Base-by-base conservation (phyloP, 345 rosid species). In the Arabidopsis arenosa region DNA sequence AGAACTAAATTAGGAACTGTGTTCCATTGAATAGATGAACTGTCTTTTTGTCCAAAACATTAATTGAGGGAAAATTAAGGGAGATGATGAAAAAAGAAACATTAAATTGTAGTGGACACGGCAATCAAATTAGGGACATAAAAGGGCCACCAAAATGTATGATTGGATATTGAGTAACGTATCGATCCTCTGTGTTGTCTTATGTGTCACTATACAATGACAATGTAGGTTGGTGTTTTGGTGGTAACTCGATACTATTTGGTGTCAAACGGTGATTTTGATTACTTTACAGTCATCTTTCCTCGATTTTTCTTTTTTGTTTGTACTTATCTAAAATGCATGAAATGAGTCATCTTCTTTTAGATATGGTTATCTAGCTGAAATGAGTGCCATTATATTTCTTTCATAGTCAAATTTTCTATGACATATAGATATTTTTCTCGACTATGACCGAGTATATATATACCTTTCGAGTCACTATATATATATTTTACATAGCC, bases 131-230 rank as follows among this genome's bases (percentile, higher is more conserved):
- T 21, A 23, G 59, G 33, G 66, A 76, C 80, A 76, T 30, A 39
- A 15, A 37, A 69, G 75, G 57, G 37, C 72, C 80, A 77, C 80
- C 44, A 56, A 48, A 65, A 70, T 48, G 21, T 70, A 70, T 77
- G 66, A 77, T 77, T 70, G 66, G 63, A 68, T 68, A 37, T 36
- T 59, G 74, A 54, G 32, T 32, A 40, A 26, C 48, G 75, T 70
- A 63, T n/a, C n/a, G n/a, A n/a, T 70, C 60, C 18, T 69, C 63
- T 47, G 66, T 36, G 66, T 48, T 77, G 80, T 77, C 72, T 64
- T 71, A 63, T 77, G 74, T 76, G 72, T 76, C 67, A 71, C 55
- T 49, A 70, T 70, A 70, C 72, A 77, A 47, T 70, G 76, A 70
- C 72, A 77, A 47, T 70, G 76, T 70, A 63, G 35, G 60, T 62